phyloP scores from a whole-genome alignment of 2,329 filamentous ascomycete species.

The Rhytidhysteron rufulum region DNA sequence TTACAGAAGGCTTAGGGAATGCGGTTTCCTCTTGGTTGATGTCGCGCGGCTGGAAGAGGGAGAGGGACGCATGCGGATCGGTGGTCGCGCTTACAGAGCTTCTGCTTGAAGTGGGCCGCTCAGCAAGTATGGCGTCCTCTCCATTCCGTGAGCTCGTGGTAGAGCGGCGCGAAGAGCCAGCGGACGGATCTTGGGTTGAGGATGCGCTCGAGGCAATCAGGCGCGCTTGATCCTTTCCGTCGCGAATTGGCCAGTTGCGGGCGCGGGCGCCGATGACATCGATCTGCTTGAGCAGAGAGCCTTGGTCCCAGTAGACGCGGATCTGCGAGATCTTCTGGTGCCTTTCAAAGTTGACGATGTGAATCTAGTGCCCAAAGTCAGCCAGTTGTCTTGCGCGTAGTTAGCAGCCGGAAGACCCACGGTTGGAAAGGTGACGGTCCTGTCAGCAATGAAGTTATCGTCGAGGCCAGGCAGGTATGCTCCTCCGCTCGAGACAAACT shows the following conservation, averaged over 20 bases:
- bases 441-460: conserved; percentile 89
- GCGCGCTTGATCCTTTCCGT: conserved; percentile 77
- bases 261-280: conserved; percentile 88
- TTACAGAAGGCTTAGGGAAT: conserved; percentile 51
- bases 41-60: conserved; percentile 70
- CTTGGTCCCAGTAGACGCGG: conserved; percentile 93
- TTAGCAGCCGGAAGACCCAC: conserved; percentile 55
- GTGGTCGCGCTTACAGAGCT: conserved; percentile 33
- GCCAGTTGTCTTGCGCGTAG: conserved; percentile 9
- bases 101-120: conserved; percentile 39
- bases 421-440: conserved; percentile 72
- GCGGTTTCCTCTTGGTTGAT: conserved; percentile 50
- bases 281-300: conserved; percentile 83
- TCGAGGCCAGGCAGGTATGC: conserved; percentile 84
- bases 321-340: conserved; percentile 79
- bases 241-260: conserved; percentile 91
- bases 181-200: conserved; percentile 26
- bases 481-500: conserved; percentile 78
- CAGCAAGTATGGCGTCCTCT: conserved; percentile 28
- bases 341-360: conserved; percentile 80
- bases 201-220: conserved; percentile 63
- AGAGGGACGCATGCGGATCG: conserved; percentile 61
- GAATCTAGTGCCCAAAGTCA: conserved; percentile 36
- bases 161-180: conserved; percentile 27
- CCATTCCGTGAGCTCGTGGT: conserved; percentile 26